Evolutionary conservation across 441 rosid genomes (phyloP).

Genomic region (Sinapis alba): DNA sequence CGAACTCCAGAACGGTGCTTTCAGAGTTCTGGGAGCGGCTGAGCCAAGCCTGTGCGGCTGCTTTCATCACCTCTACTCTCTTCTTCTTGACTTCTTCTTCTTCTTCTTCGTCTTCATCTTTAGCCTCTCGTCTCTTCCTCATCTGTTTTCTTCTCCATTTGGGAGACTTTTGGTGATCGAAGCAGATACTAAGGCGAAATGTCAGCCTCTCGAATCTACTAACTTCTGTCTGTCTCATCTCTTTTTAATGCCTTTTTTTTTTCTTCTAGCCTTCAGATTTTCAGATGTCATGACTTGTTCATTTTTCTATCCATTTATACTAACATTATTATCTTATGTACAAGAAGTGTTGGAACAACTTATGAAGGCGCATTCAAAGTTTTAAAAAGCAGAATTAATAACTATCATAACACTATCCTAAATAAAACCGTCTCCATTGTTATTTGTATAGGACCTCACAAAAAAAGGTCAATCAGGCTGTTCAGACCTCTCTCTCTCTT

Average conservation of each 20-base stretch:
- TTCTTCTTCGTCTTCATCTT: constrained; percentile 35
- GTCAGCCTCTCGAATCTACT: constrained; percentile 31
- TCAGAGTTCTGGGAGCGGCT: constrained; percentile 47
- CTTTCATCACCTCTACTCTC: constrained; percentile 64
- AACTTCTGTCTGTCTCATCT: constrained; percentile 11
- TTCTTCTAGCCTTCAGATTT: constrained; percentile 17
- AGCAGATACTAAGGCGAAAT: background rate
- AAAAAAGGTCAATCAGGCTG: constrained; percentile 49
- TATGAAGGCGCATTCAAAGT: background rate
- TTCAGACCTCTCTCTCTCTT: constrained; percentile 67
- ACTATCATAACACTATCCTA: background rate
- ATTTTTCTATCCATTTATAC: background rate
- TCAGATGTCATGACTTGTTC: background rate
- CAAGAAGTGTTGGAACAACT: background rate
- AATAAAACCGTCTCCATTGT: background rate
- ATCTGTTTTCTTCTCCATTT: constrained; percentile 13
- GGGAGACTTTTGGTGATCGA: constrained; percentile 9
- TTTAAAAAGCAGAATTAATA: background rate
- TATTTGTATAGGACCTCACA: constrained; percentile 14
- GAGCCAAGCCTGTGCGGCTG: constrained; percentile 86
- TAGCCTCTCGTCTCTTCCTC: constrained; percentile 42
- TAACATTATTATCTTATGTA: background rate
- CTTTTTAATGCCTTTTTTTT: background rate
- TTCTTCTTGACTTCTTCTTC: constrained; percentile 21
- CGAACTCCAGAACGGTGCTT: constrained; percentile 50